Evolutionary conservation across 106 monocot genomes (phyloP).

Genomic region (Hemerocallis citrina): DNA sequence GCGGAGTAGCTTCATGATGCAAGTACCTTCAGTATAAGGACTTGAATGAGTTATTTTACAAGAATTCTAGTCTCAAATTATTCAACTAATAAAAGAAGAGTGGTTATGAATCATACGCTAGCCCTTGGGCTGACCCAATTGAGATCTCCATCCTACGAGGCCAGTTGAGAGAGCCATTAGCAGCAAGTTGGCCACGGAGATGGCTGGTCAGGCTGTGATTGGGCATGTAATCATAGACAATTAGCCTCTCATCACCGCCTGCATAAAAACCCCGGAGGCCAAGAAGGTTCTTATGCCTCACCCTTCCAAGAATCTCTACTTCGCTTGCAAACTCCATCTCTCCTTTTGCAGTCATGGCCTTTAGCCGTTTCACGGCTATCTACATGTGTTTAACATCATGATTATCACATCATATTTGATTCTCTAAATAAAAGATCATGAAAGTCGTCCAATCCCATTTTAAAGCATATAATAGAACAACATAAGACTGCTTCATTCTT

Average conservation of each 20-base stretch:
- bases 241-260: conserved; percentile 29
- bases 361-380: conserved; percentile 46
- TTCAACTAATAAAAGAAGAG: too few relatives aligned
- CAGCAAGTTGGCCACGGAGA: conserved; percentile 14
- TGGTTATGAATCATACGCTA: conserved; percentile 13
- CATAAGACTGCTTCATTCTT: too few relatives aligned
- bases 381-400: too few relatives aligned
- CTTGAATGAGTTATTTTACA: neutral
- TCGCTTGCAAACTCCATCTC: conserved; percentile 51
- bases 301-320: conserved; percentile 38
- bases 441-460: too few relatives aligned
- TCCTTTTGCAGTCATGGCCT: conserved; percentile 28
- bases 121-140: conserved; percentile 18
- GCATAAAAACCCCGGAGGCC: conserved; percentile 33
- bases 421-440: too few relatives aligned
- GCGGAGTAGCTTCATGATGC: conserved; percentile 20
- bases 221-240: conserved; percentile 50
- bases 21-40: conserved; percentile 6
- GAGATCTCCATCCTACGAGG: conserved; percentile 13
- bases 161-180: conserved; percentile 13
- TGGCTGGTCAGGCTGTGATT: conserved; percentile 37
- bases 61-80: too few relatives aligned
- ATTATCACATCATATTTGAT: too few relatives aligned
- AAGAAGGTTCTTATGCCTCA: conserved; percentile 42
- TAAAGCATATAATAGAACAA: too few relatives aligned